phyloP scores from a whole-genome alignment of 495 filamentous ascomycete species.

The Penicillium pulvis region DNA sequence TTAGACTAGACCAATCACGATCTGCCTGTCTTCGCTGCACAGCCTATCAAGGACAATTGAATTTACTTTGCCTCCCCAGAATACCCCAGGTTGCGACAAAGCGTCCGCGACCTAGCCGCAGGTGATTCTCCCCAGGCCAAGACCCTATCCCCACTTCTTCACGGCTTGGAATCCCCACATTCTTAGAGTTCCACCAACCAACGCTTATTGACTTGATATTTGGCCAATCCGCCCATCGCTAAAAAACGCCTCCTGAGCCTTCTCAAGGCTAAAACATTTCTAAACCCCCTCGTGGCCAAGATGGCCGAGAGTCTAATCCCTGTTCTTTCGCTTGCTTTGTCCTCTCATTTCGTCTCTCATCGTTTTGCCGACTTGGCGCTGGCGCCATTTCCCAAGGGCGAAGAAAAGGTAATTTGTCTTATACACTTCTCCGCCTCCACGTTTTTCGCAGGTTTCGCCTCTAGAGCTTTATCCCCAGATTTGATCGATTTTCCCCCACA shows the following conservation, averaged over 20 bases:
- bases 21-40: neutral
- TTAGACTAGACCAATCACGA: constrained; percentile 12
- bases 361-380: constrained; percentile 25
- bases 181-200: constrained; percentile 6
- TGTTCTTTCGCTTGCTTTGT: constrained; percentile 11
- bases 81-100: neutral
- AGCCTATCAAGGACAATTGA: constrained; percentile 1
- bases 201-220: neutral
- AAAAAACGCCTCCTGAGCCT: neutral
- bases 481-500: constrained; percentile 18
- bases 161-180: constrained; percentile 7
- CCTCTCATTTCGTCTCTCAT: constrained; percentile 10
- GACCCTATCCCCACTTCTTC: neutral
- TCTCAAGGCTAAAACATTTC: neutral
- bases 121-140: constrained; percentile 8
- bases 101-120: neutral
- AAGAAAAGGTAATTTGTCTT: constrained; percentile 14
- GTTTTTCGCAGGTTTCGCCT: constrained; percentile 7
- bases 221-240: constrained; percentile 3
- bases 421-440: constrained; percentile 34
- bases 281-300: constrained; percentile 18
- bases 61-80: neutral
- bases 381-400: neutral
- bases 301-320: constrained; percentile 5
- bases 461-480: constrained; percentile 23